Conservation (phyloP, 2,329 filamentous ascomycete genomes). For the Coccinonectria pachysandricola region DNA sequence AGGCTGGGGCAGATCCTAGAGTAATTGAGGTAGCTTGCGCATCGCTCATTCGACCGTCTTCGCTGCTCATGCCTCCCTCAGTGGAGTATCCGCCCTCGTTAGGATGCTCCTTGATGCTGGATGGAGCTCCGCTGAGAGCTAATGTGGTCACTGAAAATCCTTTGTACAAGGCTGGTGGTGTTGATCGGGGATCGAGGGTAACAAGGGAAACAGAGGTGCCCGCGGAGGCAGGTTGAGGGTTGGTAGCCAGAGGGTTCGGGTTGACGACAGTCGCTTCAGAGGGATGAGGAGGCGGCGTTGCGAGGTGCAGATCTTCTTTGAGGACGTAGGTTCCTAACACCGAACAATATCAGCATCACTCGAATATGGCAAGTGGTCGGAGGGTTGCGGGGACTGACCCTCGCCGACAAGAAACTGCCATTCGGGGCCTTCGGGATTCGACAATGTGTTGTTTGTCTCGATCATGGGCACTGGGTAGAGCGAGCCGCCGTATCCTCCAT, state of each 20-base stretch:
- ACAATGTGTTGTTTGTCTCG: conserved; percentile 87
- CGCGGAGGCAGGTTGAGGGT: conserved; percentile 67
- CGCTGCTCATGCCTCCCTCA: conserved; percentile 49
- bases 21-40: conserved; percentile 30
- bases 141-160: conserved; percentile 41
- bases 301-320: conserved; percentile 82
- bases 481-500: conserved; percentile 60
- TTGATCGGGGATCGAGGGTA: conserved; percentile 52
- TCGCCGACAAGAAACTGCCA: conserved; percentile 90
- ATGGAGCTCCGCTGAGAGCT: conserved; percentile 30
- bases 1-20: conserved; percentile 50
- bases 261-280: conserved; percentile 82
- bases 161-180: conserved; percentile 44
- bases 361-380: conserved; percentile 1
- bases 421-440: conserved; percentile 69
- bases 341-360: conserved; percentile 9
- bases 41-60: conserved; percentile 45
- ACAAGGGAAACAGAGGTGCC: conserved; percentile 79
- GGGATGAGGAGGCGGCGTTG: conserved; percentile 89
- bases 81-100: conserved; percentile 50
- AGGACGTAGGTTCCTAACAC: conserved; percentile 72
- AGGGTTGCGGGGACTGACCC: conserved; percentile 39
- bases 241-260: conserved; percentile 83
- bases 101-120: conserved; percentile 51
- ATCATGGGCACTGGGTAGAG: conserved; percentile 64